Evolutionary conservation across 2,329 filamentous ascomycete species (phyloP), one percentile per base, ranked within the genome.

Genomic region (Sporothrix phasma): DNA sequence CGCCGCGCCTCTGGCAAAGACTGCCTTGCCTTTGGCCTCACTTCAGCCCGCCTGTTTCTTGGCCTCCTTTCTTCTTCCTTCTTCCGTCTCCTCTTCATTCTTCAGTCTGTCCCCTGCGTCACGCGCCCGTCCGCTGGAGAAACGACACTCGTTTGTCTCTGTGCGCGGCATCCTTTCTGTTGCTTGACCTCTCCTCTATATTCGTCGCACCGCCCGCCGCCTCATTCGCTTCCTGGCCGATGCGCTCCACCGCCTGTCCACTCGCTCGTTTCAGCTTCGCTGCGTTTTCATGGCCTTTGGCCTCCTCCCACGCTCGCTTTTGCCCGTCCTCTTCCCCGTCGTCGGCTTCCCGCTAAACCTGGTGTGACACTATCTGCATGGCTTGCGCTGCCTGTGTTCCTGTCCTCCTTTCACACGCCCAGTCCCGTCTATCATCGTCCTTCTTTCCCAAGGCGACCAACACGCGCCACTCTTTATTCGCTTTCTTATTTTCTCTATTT

Each of bases 211-310:
- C 15, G 41, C 13, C 45, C 3, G 37, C 45, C 31, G 39, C 29
- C 17, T 58, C 61, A 39, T 58, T 41, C 51, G 51, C 47, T 54
- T 54, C 29, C 17, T 22, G 19, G 47, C 47, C 29, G 46, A 51
- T 41, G 46, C 60, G 39, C 60, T 49, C 31, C 34, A 43, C 54
- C 61, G 61, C 34, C 46, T 56, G 26, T 37, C 24, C 60, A 45
- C 34, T 58, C 49, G 24, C 51, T 63, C 61, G 61, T 63, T 63
- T 56, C 49, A 46, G 24, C 26, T 54, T 39, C 46, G 45, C 46
- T 62, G 59, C 46, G 29, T n/a, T 37, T 62, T 51, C 59, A 62
- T 62, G 59, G 59, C 41, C 31, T 3, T 29, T 46, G 22, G 15
- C 59, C 41, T 47, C 59, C 41, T 47, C 58, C 29, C 34, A 62